Conservation (phyloP, 2,329 filamentous ascomycete genomes). For the Xylariales sp. region DNA sequence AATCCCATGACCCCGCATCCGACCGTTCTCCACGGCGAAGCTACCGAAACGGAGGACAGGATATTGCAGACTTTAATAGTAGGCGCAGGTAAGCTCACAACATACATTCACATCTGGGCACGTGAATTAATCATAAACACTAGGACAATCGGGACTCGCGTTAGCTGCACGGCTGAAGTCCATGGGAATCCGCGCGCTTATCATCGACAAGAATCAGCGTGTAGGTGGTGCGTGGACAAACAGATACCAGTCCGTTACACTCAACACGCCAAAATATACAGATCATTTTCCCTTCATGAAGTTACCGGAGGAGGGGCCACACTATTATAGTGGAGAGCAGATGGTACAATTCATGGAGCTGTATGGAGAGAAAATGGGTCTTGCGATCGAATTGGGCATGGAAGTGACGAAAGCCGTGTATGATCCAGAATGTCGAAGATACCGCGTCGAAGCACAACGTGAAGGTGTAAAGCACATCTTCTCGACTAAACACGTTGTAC, state of each 20-base stretch:
- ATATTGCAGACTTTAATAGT: neutral
- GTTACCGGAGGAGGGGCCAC: neutral
- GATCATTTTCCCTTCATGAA: conserved; percentile 4
- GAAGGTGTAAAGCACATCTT: neutral
- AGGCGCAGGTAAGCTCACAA: neutral
- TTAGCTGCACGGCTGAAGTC: neutral
- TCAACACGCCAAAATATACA: conserved; percentile 1
- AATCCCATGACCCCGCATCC: neutral
- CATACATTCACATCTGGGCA: neutral
- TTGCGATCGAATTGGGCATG: neutral
- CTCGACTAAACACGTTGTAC: neutral
- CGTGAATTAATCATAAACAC: neutral
- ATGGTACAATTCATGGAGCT: conserved; percentile 1
- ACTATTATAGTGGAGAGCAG: neutral
- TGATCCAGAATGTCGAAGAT: neutral
- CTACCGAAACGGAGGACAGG: neutral
- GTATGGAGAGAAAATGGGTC: conserved; percentile 1
- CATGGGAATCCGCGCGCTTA: neutral
- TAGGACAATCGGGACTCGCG: neutral
- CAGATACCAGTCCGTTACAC: neutral
- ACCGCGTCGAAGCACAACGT: neutral
- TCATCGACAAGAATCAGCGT: neutral
- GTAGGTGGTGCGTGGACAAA: neutral
- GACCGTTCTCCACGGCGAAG: neutral
- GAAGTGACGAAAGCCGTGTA: neutral